Evolutionary conservation across 1,139 yeast species (phyloP).

Genomic region (Candida pseudoviswanathii): DNA sequence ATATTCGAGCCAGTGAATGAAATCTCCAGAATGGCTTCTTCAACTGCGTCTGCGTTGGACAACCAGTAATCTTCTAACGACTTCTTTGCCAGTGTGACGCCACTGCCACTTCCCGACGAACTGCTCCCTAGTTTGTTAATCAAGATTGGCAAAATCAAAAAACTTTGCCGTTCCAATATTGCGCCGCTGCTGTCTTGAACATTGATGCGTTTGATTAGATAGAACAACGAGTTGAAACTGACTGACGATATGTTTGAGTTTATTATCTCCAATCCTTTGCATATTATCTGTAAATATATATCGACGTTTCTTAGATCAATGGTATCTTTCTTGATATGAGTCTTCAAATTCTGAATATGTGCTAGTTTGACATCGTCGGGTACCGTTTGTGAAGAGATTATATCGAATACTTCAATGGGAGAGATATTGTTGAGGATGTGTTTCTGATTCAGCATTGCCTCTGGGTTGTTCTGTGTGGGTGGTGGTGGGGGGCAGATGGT

Average conservation of each 20-base stretch:
- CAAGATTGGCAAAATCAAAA: constrained; percentile 57
- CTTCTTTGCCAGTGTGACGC: constrained; percentile 38
- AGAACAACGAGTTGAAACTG: constrained; percentile 72
- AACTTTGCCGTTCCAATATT: constrained; percentile 51
- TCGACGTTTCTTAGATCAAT: constrained; percentile 58
- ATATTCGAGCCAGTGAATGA: constrained; percentile 50
- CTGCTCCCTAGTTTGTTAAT: constrained; percentile 52
- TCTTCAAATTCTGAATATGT: constrained; percentile 55
- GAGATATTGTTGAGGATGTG: constrained; percentile 3
- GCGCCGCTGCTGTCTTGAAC: constrained; percentile 60
- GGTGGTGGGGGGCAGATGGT: neutral
- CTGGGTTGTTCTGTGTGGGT: neutral
- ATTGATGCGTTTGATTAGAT: constrained; percentile 72
- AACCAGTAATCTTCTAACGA: constrained; percentile 71
- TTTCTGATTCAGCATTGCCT: neutral
- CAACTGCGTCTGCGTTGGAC: constrained; percentile 60
- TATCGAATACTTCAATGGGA: constrained; percentile 24
- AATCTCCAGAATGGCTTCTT: constrained; percentile 45
- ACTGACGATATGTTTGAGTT: constrained; percentile 45
- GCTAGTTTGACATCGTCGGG: constrained; percentile 32
- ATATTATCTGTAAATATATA: constrained; percentile 59
- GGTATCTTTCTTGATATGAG: constrained; percentile 68
- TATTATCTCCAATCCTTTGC: constrained; percentile 44
- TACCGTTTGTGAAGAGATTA: constrained; percentile 23
- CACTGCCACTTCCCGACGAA: constrained; percentile 28